Base-by-base conservation (phyloP, 2,329 filamentous ascomycete species). In the Aureobasidium sp. region DNA sequence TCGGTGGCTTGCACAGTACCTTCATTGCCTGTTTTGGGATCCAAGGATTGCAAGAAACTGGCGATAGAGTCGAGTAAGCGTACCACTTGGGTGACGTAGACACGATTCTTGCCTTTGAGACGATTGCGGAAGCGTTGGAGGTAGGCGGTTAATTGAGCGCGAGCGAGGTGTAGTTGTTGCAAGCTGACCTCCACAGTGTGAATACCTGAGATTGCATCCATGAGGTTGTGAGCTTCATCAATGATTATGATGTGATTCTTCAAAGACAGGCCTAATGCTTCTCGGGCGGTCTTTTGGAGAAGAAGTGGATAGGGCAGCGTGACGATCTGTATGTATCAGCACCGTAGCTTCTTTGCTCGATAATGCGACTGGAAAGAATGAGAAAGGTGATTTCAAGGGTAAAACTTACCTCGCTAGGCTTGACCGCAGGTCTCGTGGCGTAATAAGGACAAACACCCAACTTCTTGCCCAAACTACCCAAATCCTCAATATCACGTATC, bases 161-260 rank as follows among this genome's bases (percentile, higher is more conserved):
- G 83, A 2, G 88, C 90, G 63, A 83, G 82, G 55, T 84, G 84
- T 20, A 97, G 78, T 65, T 97, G 91, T 29, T 78, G 78, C 4
- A 96, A 77, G 2, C 84, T 84, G 22, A 97, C 82, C 39, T 89
- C 85, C 0, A 90, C 85, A 0, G 92, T 92, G 72, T 97, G 87
- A 37, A 96, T 94, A 49, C 87, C 88, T 17, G 90, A 84, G 49
- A 99, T 90, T 0, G 93, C 91, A 72, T 97, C 92, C 88, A 97
- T 96, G 58, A 99, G 84, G 70, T 99, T 99, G 72, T 99, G 94
- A 0, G 94, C 94, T 77, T 99, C 94, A 68, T 99, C 94, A 52
- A 99, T 90, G 29, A 99, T 89, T n/a, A 99, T 86, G 0, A 99
- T 81, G 70, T 96, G 94, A 5, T 87, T 86, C 68, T 95, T 91